These are phyloP conservation scores for Cicer yamashitae DNA, from an alignment of 306 rosid genomes.

Conservation along the genomic window DNA sequence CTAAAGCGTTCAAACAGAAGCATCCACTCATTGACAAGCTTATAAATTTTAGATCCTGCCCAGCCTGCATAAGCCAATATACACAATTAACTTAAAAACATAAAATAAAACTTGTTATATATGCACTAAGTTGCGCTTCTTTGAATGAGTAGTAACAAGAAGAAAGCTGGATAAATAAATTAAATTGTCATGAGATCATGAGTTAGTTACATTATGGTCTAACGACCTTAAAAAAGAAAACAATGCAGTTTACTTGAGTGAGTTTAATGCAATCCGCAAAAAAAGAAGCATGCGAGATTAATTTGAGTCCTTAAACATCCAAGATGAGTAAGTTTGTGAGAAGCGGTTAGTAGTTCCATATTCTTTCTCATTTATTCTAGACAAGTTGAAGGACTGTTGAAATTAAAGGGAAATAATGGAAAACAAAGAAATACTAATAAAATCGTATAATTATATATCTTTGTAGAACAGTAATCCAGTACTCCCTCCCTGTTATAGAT, in stretches of 20 bases:
- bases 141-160: neutral
- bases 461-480: constrained; percentile 7
- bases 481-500: neutral
- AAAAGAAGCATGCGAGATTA: neutral
- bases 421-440: constrained; percentile 9
- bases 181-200: neutral
- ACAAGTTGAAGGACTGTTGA: constrained; percentile 21
- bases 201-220: neutral
- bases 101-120: constrained; percentile 5
- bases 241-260: neutral
- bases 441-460: neutral
- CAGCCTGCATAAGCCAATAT: constrained; percentile 67
- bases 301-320: constrained; percentile 13
- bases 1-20: constrained; percentile 60
- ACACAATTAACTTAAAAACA: neutral
- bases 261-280: constrained; percentile 16
- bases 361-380: neutral
- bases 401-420: neutral
- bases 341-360: constrained; percentile 12
- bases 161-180: constrained; percentile 3
- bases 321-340: neutral
- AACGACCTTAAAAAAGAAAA: neutral
- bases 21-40: constrained; percentile 80
- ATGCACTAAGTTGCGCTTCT: constrained; percentile 4
- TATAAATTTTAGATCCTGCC: constrained; percentile 74